A percentile compares a stretch with the other conserved stretches of the same genome.
These are phyloP conservation scores for Aspergillus calidoustus DNA, from an alignment of 2,329 filamentous ascomycete genomes.

Conservation along the genomic window DNA sequence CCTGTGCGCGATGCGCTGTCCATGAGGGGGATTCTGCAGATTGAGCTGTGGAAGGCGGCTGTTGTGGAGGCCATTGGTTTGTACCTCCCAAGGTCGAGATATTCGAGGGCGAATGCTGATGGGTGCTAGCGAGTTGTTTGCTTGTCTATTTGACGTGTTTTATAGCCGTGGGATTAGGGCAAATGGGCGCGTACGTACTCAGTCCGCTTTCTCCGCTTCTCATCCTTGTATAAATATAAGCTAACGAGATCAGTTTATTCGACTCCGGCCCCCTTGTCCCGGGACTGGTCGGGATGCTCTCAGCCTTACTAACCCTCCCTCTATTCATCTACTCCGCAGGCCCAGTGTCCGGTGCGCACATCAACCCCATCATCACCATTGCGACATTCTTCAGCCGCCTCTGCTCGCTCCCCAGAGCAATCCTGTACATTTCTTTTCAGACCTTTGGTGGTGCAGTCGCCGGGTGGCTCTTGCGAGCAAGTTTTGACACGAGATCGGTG, in stretches of 20 bases:
- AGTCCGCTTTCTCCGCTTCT: too few relatives aligned
- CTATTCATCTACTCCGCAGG: conserved; percentile 57
- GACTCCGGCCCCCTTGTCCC: conserved; percentile 5
- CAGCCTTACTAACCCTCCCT: conserved; percentile 48
- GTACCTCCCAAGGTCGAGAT: too few relatives aligned
- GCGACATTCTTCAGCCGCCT: conserved; percentile 57
- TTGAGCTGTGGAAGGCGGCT: conserved; percentile 47
- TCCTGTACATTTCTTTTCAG: conserved; percentile 55
- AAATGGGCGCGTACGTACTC: neutral
- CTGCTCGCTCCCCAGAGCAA: conserved; percentile 53
- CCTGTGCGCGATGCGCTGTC: conserved; percentile 39
- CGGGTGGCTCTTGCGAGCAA: conserved; percentile 47
- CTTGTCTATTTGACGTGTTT: conserved; percentile 31
- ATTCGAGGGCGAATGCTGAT: too few relatives aligned
- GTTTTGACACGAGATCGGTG: conserved; percentile 28
- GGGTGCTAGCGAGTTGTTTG: conserved; percentile 13
- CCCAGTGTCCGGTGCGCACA: conserved; percentile 56
- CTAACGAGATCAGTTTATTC: neutral
- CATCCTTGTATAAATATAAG: neutral
- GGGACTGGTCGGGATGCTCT: conserved; percentile 42
- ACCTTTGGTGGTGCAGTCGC: conserved; percentile 51
- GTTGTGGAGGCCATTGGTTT: conserved; percentile 40
- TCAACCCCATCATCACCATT: conserved; percentile 60
- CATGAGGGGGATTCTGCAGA: conserved; percentile 37
- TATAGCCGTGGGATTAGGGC: conserved; percentile 22